Conservation (phyloP, 768 basidiomycete species). For the Tylopilus plumbeoviolaceoides region DNA sequence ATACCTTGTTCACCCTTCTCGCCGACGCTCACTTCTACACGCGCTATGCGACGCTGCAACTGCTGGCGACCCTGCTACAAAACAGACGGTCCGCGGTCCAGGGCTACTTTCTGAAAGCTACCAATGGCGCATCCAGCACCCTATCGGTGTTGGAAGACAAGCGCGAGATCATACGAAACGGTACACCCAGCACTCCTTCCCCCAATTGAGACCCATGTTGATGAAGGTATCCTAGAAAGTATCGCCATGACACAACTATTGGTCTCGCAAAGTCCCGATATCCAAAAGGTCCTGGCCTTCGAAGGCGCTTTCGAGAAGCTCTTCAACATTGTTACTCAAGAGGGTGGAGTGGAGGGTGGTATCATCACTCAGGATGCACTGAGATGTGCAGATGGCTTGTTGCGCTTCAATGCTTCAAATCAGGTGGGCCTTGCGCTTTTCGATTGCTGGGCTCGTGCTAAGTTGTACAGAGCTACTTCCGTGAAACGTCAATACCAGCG, state of each 20-base stretch:
- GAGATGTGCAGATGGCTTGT: slow-evolving; percentile 75
- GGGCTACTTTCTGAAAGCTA: slow-evolving; percentile 84
- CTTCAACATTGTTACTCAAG: slow-evolving; percentile 80
- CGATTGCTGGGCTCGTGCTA: slow-evolving; percentile 7
- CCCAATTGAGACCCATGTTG: not conserved
- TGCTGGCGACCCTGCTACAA: slow-evolving; percentile 72
- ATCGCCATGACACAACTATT: slow-evolving; percentile 79
- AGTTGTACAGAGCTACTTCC: slow-evolving; percentile 82
- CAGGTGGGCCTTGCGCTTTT: slow-evolving; percentile 51
- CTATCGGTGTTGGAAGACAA: slow-evolving; percentile 78
- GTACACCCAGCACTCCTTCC: slow-evolving; percentile 38
- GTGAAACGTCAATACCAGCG: slow-evolving; percentile 75
- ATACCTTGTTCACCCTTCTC: slow-evolving; percentile 76
- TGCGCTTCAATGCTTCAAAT: slow-evolving; percentile 92
- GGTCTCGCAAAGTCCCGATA: slow-evolving; percentile 82
- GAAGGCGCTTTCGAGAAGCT: slow-evolving; percentile 96
- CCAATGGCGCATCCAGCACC: slow-evolving; percentile 70
- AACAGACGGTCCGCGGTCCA: slow-evolving; percentile 83
- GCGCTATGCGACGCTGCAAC: slow-evolving; percentile 80
- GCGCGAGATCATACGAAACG: slow-evolving; percentile 85
- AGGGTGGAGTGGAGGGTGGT: slow-evolving; percentile 92
- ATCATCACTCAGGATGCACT: slow-evolving; percentile 83
- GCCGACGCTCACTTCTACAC: slow-evolving; percentile 78
- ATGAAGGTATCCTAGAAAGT: slow-evolving; percentile 53
- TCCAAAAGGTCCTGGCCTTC: slow-evolving; percentile 95